Evolutionary conservation across 345 rosid genomes (phyloP), one percentile per base, ranked within the genome.

Genomic region (Tarenaya hassleriana): DNA sequence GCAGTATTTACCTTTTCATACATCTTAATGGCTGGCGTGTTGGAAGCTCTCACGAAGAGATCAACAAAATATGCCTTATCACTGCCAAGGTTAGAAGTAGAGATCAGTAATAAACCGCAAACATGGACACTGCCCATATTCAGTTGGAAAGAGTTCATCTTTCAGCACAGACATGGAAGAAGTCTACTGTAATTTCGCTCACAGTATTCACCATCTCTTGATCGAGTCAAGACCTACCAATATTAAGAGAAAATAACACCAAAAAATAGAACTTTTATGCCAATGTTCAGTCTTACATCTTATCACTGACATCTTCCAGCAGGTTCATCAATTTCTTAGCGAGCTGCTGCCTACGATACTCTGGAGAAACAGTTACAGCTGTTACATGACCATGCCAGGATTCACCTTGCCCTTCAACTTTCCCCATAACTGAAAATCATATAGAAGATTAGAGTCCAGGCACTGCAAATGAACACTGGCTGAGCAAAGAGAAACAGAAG

Each of bases 311-410:
- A 13, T 80, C 88, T 74, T 90, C 94, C 0, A 90, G 72, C 63
- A 83, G 78, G 72, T 86, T 86, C 97, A 86, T 83, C 40, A 85
- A 77, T 61, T 83, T 88, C 75, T 85, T 83, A 9, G 97, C 95
- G 34, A 94, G 77, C 55, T 83, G 91, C 74, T 81, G 94, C 76
- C 97, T 77, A 41, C 95, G 80, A 55, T 85, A 94, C 31, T 94
- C 94, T 20, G 89, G 73, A 14, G 95, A 78, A 21, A 88, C 95
- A 16, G 99, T 88, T 20, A 88, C 95, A 1, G 97, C 99, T 11
- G 95, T 94, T 12, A 88, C 97, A 63, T 83, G 99, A 35, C 99
- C 97, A 55, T 94, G 97, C 97, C 97, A 94, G 5, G 94, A 88
- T 67, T 88, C 97, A 50, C 97, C 99, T 19, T 86, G 95, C 48